Conservation (phyloP, 2,329 filamentous ascomycete genomes). For the Cercospora beticola region DNA sequence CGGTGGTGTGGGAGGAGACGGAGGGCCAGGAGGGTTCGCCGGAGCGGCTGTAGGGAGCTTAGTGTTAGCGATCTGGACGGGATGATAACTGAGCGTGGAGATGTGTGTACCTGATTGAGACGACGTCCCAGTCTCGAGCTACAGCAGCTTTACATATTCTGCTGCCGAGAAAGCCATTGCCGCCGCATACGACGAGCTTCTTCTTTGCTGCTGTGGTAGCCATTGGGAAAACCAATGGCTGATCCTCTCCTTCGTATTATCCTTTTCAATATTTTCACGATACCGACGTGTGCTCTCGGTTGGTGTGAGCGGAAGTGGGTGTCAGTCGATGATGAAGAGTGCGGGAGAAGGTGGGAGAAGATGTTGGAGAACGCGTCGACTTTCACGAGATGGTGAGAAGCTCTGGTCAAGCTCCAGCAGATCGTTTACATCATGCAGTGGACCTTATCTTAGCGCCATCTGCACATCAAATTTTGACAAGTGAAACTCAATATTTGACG, state of each 20-base stretch:
- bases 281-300: not conserved
- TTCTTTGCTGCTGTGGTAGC: conserved; percentile 52
- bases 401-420: not conserved
- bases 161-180: conserved; percentile 81
- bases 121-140: conserved; percentile 84
- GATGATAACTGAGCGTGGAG: not conserved
- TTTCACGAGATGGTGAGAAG: conserved; percentile 1
- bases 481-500: not conserved
- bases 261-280: not conserved
- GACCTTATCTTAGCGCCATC: not conserved
- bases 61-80: not conserved
- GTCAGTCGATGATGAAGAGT: not conserved
- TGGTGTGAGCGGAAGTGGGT: not conserved
- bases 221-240: conserved; percentile 15
- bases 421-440: conserved; percentile 1
- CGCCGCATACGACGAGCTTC: conserved; percentile 85
- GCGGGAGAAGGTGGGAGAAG: not conserved
- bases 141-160: conserved; percentile 91
- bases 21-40: conserved; percentile 83
- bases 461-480: not conserved
- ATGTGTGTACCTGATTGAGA: conserved; percentile 73
- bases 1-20: conserved; percentile 67
- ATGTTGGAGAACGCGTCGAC: not conserved
- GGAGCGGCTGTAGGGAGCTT: conserved; percentile 64
- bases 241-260: not conserved